These are phyloP conservation scores for Tolypocladium ovalisporum DNA, from an alignment of 2,329 filamentous ascomycete genomes.

Conservation along the genomic window DNA sequence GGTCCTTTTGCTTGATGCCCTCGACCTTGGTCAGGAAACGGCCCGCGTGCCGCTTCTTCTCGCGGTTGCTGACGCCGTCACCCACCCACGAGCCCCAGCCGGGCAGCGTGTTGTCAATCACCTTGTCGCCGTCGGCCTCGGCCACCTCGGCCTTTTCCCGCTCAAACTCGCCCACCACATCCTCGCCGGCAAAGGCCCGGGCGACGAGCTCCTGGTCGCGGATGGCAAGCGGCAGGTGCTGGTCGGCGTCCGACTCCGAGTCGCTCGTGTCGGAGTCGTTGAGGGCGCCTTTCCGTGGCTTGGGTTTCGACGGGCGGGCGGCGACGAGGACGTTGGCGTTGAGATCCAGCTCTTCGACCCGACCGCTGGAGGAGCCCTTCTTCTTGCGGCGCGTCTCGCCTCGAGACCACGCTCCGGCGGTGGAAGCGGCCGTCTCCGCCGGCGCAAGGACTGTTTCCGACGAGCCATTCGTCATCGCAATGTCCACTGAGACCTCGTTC, in stretches of 20 bases:
- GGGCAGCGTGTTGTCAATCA: constrained; percentile 73
- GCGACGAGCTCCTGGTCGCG: constrained; percentile 60
- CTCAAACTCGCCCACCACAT: constrained; percentile 71
- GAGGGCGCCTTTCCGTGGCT: constrained; percentile 12
- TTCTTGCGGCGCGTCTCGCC: constrained; percentile 26
- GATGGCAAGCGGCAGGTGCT: constrained; percentile 45
- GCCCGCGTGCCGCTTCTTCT: constrained; percentile 52
- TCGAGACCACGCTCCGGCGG: constrained; percentile 31
- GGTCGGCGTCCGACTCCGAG: constrained; percentile 32
- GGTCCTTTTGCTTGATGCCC: constrained; percentile 64
- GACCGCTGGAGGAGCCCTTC: constrained; percentile 19
- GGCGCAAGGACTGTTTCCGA: constrained; percentile 2
- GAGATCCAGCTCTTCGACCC: constrained; percentile 28
- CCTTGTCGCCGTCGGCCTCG: constrained; percentile 71
- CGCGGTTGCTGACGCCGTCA: constrained; percentile 63
- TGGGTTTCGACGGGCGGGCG: constrained; percentile 17
- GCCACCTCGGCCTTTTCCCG: constrained; percentile 65
- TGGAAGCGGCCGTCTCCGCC: constrained; percentile 12
- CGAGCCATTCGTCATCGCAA: neutral
- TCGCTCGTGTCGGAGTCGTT: constrained; percentile 22
- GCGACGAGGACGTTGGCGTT: constrained; percentile 22
- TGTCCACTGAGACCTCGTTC: constrained; percentile 8
- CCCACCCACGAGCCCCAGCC: constrained; percentile 94
- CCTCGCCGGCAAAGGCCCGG: constrained; percentile 78
- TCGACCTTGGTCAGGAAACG: constrained; percentile 55